These are phyloP conservation scores for Cryptosporidium canis DNA, from an alignment of 169 alveolate genomes.

Conservation along the genomic window DNA sequence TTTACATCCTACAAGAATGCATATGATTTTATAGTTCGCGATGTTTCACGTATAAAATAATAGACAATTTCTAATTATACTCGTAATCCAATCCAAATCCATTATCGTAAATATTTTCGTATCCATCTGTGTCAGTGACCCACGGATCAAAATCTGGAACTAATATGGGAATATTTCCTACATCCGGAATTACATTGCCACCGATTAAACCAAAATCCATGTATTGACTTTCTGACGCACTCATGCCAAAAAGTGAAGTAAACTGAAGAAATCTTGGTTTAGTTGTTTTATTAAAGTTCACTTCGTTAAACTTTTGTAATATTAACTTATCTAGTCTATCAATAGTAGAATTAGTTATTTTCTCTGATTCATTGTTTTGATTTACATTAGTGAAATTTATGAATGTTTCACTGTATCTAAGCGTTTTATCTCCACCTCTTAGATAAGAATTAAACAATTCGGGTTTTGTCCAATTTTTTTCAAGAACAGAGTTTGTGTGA, in stretches of 20 bases:
- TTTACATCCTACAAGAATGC: not conserved
- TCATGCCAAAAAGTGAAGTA: conserved; percentile 30
- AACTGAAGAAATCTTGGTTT: conserved; percentile 30
- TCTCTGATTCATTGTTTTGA: not conserved
- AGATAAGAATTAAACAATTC: conserved; percentile 9
- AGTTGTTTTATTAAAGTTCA: not conserved
- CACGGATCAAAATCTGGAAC: not conserved
- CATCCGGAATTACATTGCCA: not conserved
- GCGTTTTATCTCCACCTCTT: conserved; percentile 29
- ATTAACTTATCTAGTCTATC: not conserved
- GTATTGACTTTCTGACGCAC: not conserved
- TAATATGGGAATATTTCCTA: not conserved
- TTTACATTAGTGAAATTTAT: not conserved
- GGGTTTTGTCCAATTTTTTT: not conserved
- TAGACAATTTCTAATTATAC: not conserved
- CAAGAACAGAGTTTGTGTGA: not conserved
- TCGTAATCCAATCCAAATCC: not conserved
- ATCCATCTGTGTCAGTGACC: not conserved
- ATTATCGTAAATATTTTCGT: not conserved
- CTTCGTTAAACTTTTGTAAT: not conserved
- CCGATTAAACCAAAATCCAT: not conserved
- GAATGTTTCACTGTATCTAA: not conserved
- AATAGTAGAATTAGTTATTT: conserved; percentile 1
- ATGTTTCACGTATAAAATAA: not conserved
- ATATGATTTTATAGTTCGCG: not conserved